Evolutionary conservation across 2,329 filamentous ascomycete species (phyloP), one percentile per base, ranked within the genome.

Genomic region (Gyromitra esculenta): DNA sequence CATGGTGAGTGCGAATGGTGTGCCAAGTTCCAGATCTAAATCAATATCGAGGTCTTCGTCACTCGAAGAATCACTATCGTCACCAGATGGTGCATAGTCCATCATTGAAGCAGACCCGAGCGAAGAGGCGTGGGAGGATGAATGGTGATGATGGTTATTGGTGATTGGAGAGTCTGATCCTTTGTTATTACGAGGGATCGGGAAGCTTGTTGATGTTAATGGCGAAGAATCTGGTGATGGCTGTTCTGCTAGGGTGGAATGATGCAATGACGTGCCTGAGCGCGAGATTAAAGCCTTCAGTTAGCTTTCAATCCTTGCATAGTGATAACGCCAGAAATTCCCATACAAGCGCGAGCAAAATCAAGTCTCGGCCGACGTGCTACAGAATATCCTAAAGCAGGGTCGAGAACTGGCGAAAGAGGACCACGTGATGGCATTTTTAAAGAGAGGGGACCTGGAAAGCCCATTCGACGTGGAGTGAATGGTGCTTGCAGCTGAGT

Each of bases 221-320:
- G 96, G 96, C 0, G 94, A 97, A 0, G 93, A 96, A 83, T 97
- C 94, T 2, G 94, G 94, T 4, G 92, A 96, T 0, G 92, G 92
- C 82, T 91, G 89, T 80, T 97, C 93, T 72, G 95, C 94, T 7
- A 98, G 88, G 0, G 92, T 98, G 15, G 95, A 97, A 84, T 98
- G 96, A 84, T 98, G 96, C 25, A 99, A 87, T 35, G 78, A 79
- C 56, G 79, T 80, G 57, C 79, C 79, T 80, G 60, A 52, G 25
- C 56, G 67, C 54, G 43, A 64, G 57, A 59, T 48, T 43, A 45
- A 65, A 65, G 52, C 43, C 31, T 48, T 41, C 15, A 52, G 64
- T 76, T 71, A 76, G 59, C n/a, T 39, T 73, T 13, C 43, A 59
- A 64, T 57, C 59, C 50, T 4, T 64, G 35, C n/a, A 73, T 59